These are phyloP conservation scores for Diaporthe batatas DNA, from an alignment of 2,329 filamentous ascomycete species.

Conservation along the genomic window DNA sequence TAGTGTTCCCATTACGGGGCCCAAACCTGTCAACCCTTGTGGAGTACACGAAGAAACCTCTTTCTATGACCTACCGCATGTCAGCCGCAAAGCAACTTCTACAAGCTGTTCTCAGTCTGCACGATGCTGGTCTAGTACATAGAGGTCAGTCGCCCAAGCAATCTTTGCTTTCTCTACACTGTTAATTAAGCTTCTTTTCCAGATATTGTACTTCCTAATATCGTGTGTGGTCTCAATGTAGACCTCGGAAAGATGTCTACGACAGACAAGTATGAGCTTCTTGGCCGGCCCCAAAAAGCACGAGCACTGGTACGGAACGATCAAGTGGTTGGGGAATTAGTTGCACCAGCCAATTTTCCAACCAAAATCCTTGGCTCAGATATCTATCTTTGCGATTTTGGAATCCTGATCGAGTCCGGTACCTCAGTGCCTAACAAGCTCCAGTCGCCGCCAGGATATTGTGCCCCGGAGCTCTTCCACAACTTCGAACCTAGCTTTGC, in stretches of 20 bases:
- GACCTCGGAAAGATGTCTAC: neutral
- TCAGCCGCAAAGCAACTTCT: constrained; percentile 3
- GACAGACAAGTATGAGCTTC: constrained; percentile 11
- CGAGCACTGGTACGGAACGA: neutral
- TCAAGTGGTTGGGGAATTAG: neutral
- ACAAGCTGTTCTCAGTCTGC: neutral
- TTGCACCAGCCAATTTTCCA: constrained; percentile 9
- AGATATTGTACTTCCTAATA: constrained; percentile 14
- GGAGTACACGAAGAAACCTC: neutral
- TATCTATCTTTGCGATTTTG: constrained; percentile 17
- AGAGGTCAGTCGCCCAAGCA: constrained; percentile 9
- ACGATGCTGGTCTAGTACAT: constrained; percentile 4
- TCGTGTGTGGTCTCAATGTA: constrained; percentile 15
- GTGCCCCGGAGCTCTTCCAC: constrained; percentile 22
- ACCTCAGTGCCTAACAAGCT: constrained; percentile 19
- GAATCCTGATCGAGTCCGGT: constrained; percentile 1
- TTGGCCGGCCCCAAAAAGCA: neutral
- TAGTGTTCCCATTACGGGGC: constrained; percentile 10
- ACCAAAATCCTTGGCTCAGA: neutral
- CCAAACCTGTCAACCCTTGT: neutral
- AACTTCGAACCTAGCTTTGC: constrained; percentile 11
- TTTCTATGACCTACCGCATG: neutral
- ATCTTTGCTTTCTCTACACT: neutral
- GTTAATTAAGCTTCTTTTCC: neutral
- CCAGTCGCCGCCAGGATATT: neutral